Evolutionary conservation across 2,329 filamentous ascomycete genomes (phyloP).

Genomic region (Monascus ruber): DNA sequence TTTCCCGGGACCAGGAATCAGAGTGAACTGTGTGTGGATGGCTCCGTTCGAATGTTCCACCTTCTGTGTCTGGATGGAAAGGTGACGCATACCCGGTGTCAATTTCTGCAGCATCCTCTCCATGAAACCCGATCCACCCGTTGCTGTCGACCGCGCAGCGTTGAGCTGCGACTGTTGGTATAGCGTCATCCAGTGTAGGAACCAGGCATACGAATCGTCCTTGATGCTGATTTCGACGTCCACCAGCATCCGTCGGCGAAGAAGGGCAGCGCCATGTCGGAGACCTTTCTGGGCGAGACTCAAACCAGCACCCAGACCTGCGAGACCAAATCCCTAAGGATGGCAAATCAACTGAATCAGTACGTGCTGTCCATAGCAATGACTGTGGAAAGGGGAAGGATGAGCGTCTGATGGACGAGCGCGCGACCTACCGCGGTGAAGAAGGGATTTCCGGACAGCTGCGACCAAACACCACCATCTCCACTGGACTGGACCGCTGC

Average conservation of each 20-base stretch:
- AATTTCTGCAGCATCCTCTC: conserved; percentile 46
- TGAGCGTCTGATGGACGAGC: neutral
- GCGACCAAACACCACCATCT: conserved; percentile 32
- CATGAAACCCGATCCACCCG: conserved; percentile 30
- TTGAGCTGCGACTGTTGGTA: conserved; percentile 55
- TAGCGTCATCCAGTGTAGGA: conserved; percentile 85
- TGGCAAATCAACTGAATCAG: neutral
- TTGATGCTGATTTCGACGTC: conserved; percentile 93
- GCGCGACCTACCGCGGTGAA: conserved; percentile 36
- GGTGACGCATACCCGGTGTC: conserved; percentile 50
- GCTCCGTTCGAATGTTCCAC: conserved; percentile 54
- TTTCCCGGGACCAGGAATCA: conserved; percentile 82
- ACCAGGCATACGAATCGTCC: conserved; percentile 87
- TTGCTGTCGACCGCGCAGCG: conserved; percentile 39
- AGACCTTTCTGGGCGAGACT: conserved; percentile 70
- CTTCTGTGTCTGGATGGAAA: conserved; percentile 54
- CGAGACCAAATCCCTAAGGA: conserved; percentile 69
- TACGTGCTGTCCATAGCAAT: neutral
- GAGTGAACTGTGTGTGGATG: conserved; percentile 66
- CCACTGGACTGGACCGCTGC: conserved; percentile 16
- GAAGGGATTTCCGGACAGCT: conserved; percentile 38
- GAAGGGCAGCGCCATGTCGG: conserved; percentile 57
- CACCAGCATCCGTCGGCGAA: conserved; percentile 78
- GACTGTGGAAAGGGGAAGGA: neutral
- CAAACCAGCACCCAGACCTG: conserved; percentile 70